Evolutionary conservation across 2,329 filamentous ascomycete genomes (phyloP), one percentile per base, ranked within the genome.

Genomic region (Fusarium metavorans): DNA sequence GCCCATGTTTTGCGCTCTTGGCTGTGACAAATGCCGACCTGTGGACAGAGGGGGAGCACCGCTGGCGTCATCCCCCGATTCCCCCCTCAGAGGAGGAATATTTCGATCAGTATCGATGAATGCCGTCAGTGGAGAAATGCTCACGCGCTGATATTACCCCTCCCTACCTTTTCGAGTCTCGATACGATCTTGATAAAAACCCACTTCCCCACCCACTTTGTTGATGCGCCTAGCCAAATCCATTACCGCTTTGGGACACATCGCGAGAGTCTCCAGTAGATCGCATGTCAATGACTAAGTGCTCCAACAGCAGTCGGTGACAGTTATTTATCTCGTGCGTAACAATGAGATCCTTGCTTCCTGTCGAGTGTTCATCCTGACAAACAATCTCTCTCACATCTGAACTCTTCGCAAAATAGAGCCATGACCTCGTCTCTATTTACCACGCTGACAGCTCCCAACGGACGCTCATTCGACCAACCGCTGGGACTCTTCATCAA

Each of bases 401-500:
- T 14, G 2, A 16, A 2, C 23, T 48, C 25, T 4, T 16, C 16
- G 2, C 23, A 48, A 8, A 48, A 48, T 0, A 48, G 13, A 25
- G 14, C 0, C 16, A 50, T 50, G 45, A 1, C 45, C 6, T 50
- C 45, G 1, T 27, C 45, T 3, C 11, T 50, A 16, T 27, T 50
- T 16, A 7, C 45, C 2, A 50, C 45, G 2, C 16, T 50, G 16
- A 50, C 45, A 50, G 45, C 45, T 9, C 45, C 45, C 9, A 50
- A 50, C 16, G 45, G 16, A 5, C 45, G 9, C 5, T 50, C 45
- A 5, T 50, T 50, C 16, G 25, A 65, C 2, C 63, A 58, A 30
- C 63, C 50, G 10, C 23, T 65, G 6, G 63, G 63, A 5, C 52
- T 65, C 16, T 65, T 65, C 14, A 65, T 65, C 30, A 59, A 65